Percentiles rank a stretch among this genome's conserved stretches.
These are phyloP conservation scores for Phlegmacium glaucopus DNA, from an alignment of 768 basidiomycete genomes.

Conservation along the genomic window DNA sequence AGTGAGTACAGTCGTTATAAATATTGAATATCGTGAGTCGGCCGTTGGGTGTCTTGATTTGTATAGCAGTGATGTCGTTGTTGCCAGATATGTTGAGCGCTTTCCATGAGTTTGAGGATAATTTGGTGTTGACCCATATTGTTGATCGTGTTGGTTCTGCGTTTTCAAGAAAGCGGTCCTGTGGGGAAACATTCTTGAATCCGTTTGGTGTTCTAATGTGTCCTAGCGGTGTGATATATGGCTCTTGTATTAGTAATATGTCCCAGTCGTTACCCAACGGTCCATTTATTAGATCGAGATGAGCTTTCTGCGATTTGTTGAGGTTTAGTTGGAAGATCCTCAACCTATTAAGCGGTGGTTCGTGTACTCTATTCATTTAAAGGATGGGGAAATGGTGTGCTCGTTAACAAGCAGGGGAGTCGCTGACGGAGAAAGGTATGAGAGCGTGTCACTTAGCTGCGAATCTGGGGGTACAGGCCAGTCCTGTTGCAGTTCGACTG, in stretches of 20 bases:
- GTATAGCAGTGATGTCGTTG: constrained; percentile 23
- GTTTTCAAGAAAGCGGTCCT: background rate
- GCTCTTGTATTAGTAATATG: constrained; percentile 12
- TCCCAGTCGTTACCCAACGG: background rate
- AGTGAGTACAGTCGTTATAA: constrained; percentile 18
- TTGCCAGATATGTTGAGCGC: constrained; percentile 14
- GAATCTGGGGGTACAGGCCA: too few relatives aligned
- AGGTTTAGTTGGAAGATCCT: constrained; percentile 8
- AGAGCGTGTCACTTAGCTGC: too few relatives aligned
- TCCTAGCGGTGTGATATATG: background rate
- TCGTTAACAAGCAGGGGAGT: background rate
- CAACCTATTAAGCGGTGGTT: background rate
- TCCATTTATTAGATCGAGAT: constrained; percentile 8
- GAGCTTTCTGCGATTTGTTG: constrained; percentile 8
- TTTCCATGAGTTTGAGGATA: constrained; percentile 15
- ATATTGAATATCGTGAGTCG: constrained; percentile 23
- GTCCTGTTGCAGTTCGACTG: too few relatives aligned
- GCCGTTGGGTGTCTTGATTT: constrained; percentile 10
- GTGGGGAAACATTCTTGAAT: background rate
- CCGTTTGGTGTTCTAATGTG: background rate
- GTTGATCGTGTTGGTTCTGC: constrained; percentile 7
- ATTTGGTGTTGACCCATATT: constrained; percentile 18
- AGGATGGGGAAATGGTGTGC: background rate
- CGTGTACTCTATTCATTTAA: background rate
- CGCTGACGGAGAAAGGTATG: too few relatives aligned